phyloP scores from a whole-genome alignment of 768 basidiomycete species.

The Tricholoma sp. region DNA sequence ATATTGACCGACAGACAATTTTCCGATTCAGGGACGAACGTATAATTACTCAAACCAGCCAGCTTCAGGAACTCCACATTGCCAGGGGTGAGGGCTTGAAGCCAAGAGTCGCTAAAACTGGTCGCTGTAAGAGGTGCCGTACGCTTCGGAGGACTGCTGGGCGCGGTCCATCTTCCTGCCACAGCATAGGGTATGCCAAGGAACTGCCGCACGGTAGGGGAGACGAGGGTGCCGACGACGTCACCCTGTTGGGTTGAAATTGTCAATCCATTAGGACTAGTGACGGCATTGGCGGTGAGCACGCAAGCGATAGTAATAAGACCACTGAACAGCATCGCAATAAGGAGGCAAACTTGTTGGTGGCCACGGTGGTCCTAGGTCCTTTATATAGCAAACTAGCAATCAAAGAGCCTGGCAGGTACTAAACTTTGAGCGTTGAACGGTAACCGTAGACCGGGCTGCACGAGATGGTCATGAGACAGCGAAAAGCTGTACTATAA shows the following conservation, averaged over 20 bases:
- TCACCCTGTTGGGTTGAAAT: conserved; percentile 27
- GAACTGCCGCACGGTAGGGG: conserved; percentile 29
- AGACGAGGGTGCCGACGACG: conserved; percentile 22
- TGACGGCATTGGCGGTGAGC: neutral
- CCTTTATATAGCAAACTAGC: conserved; percentile 17
- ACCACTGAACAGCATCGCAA: neutral
- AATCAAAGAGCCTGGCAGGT: conserved; percentile 15
- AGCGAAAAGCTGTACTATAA: too few species aligned
- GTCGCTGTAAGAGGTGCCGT: conserved; percentile 20
- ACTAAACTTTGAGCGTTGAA: too few species aligned
- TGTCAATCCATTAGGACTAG: conserved; percentile 11
- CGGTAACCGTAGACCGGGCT: too few species aligned
- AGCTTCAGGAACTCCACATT: conserved; percentile 21
- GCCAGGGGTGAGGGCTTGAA: conserved; percentile 19
- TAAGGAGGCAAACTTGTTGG: neutral
- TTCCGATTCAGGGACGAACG: conserved; percentile 28
- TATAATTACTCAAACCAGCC: conserved; percentile 16
- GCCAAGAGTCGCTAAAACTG: conserved; percentile 26
- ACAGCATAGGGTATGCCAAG: conserved; percentile 32
- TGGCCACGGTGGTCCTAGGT: neutral
- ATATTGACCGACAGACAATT: conserved; percentile 33
- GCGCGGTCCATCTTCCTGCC: conserved; percentile 29
- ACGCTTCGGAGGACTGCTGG: conserved; percentile 18
- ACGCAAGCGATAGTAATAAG: neutral
- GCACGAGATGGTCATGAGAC: too few species aligned